Conservation (phyloP, 2,329 filamentous ascomycete genomes). For the Exophiala spinifera region DNA sequence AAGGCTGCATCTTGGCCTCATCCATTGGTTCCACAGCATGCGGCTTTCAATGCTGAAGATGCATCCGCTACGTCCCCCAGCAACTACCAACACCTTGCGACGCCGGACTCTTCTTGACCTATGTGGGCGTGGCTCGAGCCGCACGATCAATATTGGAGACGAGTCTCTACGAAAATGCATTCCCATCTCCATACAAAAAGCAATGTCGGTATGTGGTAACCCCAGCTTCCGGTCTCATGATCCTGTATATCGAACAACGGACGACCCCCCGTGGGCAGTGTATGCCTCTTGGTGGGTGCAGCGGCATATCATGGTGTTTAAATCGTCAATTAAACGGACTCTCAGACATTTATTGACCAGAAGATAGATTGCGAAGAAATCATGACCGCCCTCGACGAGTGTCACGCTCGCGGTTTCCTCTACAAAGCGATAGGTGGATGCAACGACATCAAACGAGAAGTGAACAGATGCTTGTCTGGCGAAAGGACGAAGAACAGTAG, state of each 20-base stretch:
- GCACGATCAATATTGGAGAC: conserved; percentile 31
- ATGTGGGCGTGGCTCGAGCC: conserved; percentile 32
- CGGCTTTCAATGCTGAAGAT: not conserved
- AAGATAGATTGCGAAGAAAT: conserved; percentile 82
- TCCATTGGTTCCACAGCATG: conserved; percentile 1
- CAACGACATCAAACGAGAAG: conserved; percentile 77
- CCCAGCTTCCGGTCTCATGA: conserved; percentile 12
- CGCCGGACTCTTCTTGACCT: not conserved
- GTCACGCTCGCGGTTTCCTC: conserved; percentile 86
- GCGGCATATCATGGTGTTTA: too few species aligned
- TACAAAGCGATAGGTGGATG: conserved; percentile 90
- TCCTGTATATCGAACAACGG: not conserved
- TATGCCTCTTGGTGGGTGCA: too few species aligned
- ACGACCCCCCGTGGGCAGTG: too few species aligned
- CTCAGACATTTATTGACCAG: conserved; percentile 4
- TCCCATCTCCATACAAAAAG: conserved; percentile 93
- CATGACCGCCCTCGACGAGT: conserved; percentile 91
- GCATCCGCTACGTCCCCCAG: not conserved
- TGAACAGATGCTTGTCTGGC: conserved; percentile 78
- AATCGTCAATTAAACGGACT: too few species aligned
- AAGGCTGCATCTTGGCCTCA: conserved; percentile 1
- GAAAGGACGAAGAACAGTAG: conserved; percentile 77
- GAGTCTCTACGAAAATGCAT: conserved; percentile 66
- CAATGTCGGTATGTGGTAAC: conserved; percentile 65
- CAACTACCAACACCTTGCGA: not conserved